Base-by-base conservation (phyloP, 441 rosid genomes). In the Cnidoscolus chayamansa region DNA sequence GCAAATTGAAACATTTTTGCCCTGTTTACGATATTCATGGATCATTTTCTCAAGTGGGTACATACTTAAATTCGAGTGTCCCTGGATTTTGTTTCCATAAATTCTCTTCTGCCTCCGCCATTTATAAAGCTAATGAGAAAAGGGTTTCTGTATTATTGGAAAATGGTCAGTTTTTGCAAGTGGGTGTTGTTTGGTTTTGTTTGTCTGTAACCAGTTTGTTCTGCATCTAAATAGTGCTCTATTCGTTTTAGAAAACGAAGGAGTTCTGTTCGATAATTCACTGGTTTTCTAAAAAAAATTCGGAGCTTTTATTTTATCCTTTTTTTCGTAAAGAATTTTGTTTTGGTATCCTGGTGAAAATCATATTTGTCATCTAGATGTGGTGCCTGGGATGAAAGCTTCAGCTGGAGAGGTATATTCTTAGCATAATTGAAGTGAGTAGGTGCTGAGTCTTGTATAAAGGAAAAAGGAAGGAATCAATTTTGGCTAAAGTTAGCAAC, bases 331-430 rank as follows among this genome's bases (percentile, higher is more conserved):
- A 50, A 45, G 65, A 32, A 13, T 72, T 55, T 63, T 71, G 72
- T 4, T 49, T 16, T 77, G 56, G 35, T 66, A 55, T 54, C 67
- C 65, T 63, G 60, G 69, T 65, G 58, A 53, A 25, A 65, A 45
- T 30, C 76, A 43, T 57, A 43, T 63, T 72, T 12, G 15, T 10
- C 54, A 15, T 67, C 55, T 63, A 49, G 62, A 56, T 70, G 40
- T 75, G 50, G 67, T 76, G 63, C 74, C 70, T 78, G 82, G 72
- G 70, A 74, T 76, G 82, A 76, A 55, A 78, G 77, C 77, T 76
- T 77, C 80, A 67, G 68, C 62, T 77, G 79, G 68, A 65, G 56
- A 50, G 72, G 68, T 49, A 53, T 66, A 53, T 66, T 72, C 77
- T 40, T 40, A 4, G 43, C 66, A 61, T 20, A 58, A 80, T 63